These are phyloP conservation scores for Leccinum variicolor DNA, from an alignment of 768 basidiomycete species.

Conservation along the genomic window DNA sequence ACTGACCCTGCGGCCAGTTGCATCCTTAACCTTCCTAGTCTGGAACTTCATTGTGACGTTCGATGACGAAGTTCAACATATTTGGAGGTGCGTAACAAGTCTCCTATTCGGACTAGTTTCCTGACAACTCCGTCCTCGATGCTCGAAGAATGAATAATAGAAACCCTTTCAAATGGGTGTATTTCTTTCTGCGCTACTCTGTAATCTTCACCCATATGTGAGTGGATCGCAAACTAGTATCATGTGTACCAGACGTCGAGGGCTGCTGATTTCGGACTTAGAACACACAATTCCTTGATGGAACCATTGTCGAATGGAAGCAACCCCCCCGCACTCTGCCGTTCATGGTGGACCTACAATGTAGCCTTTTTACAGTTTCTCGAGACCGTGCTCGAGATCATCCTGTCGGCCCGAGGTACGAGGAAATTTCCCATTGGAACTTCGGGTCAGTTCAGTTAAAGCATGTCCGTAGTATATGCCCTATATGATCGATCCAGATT, in stretches of 20 bases:
- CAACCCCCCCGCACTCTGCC: slow-evolving; percentile 7
- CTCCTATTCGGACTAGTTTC: background rate
- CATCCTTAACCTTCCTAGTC: slow-evolving; percentile 11
- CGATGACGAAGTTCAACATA: slow-evolving; percentile 16
- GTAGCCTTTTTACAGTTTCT: slow-evolving; percentile 1
- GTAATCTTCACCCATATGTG: slow-evolving; percentile 19
- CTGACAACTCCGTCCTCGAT: background rate
- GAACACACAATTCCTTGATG: slow-evolving; percentile 15
- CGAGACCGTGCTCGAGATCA: slow-evolving; percentile 12
- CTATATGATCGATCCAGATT: slow-evolving; percentile 17
- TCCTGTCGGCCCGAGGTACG: slow-evolving; percentile 17
- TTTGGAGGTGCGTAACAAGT: slow-evolving; percentile 11
- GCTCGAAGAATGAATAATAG: slow-evolving; percentile 20
- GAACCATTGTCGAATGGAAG: slow-evolving; percentile 7
- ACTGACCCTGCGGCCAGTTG: slow-evolving; percentile 9
- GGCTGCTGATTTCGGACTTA: background rate
- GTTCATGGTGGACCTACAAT: slow-evolving; percentile 11
- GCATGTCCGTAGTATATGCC: slow-evolving; percentile 11
- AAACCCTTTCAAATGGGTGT: slow-evolving; percentile 29
- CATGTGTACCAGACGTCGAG: background rate
- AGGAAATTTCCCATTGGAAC: background rate
- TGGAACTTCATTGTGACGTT: slow-evolving; percentile 14
- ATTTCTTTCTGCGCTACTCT: slow-evolving; percentile 27
- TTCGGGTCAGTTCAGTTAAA: background rate
- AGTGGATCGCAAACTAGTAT: slow-evolving; percentile 2